Base-by-base conservation (phyloP, 768 basidiomycete genomes). In the Kwoniella bestiolae region DNA sequence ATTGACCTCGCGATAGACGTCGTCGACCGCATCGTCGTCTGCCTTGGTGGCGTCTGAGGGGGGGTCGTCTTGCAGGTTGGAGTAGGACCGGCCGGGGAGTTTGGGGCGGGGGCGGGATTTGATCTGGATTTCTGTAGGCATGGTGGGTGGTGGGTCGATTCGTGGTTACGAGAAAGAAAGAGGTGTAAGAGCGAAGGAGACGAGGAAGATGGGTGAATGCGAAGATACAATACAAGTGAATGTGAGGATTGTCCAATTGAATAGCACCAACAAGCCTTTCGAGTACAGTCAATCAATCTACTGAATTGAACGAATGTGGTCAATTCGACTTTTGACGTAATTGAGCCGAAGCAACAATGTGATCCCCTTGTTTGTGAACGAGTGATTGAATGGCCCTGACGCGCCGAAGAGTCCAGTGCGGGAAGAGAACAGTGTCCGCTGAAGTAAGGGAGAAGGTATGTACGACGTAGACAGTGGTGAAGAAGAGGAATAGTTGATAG, bases 1-100 rank as follows among this genome's bases (percentile, higher is more conserved):
- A n/a, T 66, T 59, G 4, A 76, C 71, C 50, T 71, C 55, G 7
- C 32, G 38, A 52, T 69, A 70, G 4, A 73, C 74, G 44, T 75
- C 74, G 12, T 68, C 63, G 4, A 79, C 59, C 0, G 75, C 77
- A 21, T 61, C 38, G 21, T 75, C 73, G 63, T 79, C 72, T 14
- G 75, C 58, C 38, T 69, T 69, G 11, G 52, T 46, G 14, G 72
- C 68, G 59, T 78, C 76, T 7, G 31, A 26, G 5, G 76, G 76
- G 12, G 72, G 62, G 23, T 32, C 41, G 14, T 58, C 63, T 16
- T 56, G 18, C 4, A 63, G 38, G 11, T 60, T 53, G 1, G 75
- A 76, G 32, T 68, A 58, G 2, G 72, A 70, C 23, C 71, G 62
- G 3, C 57, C 66, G 31, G 65, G 71, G 11, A 68, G 41, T 14